Percentiles rank a stretch among this genome's conserved stretches.
These are phyloP conservation scores for Saturnispora halmiae DNA, from an alignment of 805 yeast species.

Conservation along the genomic window DNA sequence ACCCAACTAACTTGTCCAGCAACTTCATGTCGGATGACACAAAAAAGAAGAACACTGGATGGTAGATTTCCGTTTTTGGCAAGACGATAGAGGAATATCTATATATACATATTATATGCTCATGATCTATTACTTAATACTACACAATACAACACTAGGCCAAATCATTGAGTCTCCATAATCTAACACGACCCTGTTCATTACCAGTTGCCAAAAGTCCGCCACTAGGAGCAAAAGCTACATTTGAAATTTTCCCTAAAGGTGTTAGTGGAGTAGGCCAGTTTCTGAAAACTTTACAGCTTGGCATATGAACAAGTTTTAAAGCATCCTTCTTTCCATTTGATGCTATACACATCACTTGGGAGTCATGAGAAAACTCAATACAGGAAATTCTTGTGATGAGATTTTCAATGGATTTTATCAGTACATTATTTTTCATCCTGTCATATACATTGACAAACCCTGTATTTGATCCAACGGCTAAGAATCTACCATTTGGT, in stretches of 20 bases:
- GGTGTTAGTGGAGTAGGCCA: constrained; percentile 99
- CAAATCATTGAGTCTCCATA: constrained; percentile 54
- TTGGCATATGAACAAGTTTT: constrained; percentile 78
- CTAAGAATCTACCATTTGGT: constrained; percentile 63
- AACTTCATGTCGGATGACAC: not conserved
- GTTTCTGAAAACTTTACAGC: constrained; percentile 76
- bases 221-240: constrained; percentile 67
- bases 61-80: not conserved
- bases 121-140: not conserved
- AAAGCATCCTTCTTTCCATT: constrained; percentile 80
- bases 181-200: constrained; percentile 80
- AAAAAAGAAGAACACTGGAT: not conserved
- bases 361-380: constrained; percentile 80
- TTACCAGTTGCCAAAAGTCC: constrained; percentile 86
- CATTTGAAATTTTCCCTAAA: constrained; percentile 82
- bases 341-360: constrained; percentile 75
- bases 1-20: not conserved
- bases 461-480: constrained; percentile 84
- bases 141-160: constrained; percentile 4
- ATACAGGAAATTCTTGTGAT: constrained; percentile 72
- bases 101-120: not conserved
- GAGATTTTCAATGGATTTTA: constrained; percentile 63
- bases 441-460: constrained; percentile 81
- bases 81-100: not conserved
- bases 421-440: constrained; percentile 36